These are phyloP conservation scores for Petrea volubilis DNA, from an alignment of 257 asterid species.

Conservation along the genomic window DNA sequence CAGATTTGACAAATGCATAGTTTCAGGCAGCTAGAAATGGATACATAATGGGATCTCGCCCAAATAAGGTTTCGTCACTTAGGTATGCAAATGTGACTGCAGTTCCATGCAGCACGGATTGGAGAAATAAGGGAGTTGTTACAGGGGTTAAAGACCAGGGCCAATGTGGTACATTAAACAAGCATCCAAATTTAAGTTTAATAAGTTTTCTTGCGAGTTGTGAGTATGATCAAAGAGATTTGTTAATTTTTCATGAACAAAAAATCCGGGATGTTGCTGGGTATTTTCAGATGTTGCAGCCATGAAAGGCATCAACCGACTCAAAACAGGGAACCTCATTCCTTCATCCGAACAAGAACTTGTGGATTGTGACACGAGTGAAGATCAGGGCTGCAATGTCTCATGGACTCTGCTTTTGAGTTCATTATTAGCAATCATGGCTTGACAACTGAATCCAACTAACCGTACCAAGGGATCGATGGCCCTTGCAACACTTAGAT, in stretches of 20 bases:
- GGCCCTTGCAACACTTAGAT: conserved; percentile 28
- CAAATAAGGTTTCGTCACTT: no score
- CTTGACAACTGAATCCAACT: conserved; percentile 29
- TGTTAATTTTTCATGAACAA: not conserved
- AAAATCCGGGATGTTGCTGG: conserved; percentile 38
- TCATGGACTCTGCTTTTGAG: conserved; percentile 28
- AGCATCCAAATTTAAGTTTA: no score
- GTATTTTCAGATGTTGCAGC: conserved; percentile 45
- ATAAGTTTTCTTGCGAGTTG: not conserved
- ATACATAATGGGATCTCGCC: conserved; percentile 19
- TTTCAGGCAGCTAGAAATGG: conserved; percentile 37
- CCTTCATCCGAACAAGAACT: conserved; percentile 41
- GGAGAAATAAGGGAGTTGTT: conserved; percentile 52
- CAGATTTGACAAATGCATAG: conserved; percentile 46
- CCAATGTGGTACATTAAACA: conserved; percentile 41
- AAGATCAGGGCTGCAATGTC: conserved; percentile 34
- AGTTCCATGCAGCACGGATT: no score
- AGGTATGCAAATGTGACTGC: conserved; percentile 44
- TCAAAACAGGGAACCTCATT: conserved; percentile 21
- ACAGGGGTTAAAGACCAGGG: conserved; percentile 49
- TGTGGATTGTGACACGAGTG: conserved; percentile 37
- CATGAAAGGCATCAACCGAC: conserved; percentile 33
- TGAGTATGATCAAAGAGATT: not conserved
- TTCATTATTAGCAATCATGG: conserved; percentile 27
- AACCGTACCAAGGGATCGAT: conserved; percentile 30